Percentiles rank a stretch among this genome's conserved stretches.
Evolutionary conservation across 495 filamentous ascomycete species (phyloP).

Genomic region (Aspergillus hancockii): DNA sequence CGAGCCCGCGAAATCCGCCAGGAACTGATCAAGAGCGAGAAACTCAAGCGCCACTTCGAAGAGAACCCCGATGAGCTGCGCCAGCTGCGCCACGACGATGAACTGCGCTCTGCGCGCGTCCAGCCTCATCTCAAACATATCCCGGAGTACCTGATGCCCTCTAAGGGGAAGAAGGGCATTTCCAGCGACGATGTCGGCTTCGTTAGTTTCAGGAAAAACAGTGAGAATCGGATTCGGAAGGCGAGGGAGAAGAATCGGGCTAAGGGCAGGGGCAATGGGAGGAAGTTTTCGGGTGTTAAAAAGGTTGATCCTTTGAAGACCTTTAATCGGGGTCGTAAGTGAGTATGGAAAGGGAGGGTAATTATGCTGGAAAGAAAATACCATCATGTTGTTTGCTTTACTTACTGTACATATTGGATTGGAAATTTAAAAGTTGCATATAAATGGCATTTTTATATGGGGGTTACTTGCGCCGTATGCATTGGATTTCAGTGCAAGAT

Average conservation of each 20-base stretch:
- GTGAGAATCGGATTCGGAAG: conserved; percentile 73
- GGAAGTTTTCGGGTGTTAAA: conserved; percentile 48
- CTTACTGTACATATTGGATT: not conserved
- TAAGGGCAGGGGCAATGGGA: conserved; percentile 53
- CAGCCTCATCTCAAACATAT: conserved; percentile 94
- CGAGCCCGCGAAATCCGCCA: conserved; percentile 81
- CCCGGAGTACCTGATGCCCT: conserved; percentile 89
- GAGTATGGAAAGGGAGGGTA: not conserved
- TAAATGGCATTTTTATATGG: conserved; percentile 3
- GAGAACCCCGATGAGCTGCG: conserved; percentile 90
- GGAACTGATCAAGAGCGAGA: conserved; percentile 89
- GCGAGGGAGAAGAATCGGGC: conserved; percentile 62
- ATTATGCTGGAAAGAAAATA: not conserved
- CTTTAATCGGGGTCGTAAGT: conserved; percentile 61
- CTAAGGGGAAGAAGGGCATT: conserved; percentile 69
- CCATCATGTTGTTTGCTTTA: not conserved
- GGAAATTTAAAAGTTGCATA: conserved; percentile 1
- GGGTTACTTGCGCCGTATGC: not conserved
- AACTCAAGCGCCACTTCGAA: conserved; percentile 92
- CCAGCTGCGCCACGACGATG: conserved; percentile 87
- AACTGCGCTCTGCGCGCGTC: conserved; percentile 73
- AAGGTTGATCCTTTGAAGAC: conserved; percentile 86
- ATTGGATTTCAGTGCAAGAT: no score
- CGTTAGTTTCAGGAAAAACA: conserved; percentile 72
- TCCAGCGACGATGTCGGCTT: conserved; percentile 64